Percentiles rank a stretch among this genome's conserved stretches.
Conservation (phyloP, 495 filamentous ascomycete species). For the Penicillium odoratum region DNA sequence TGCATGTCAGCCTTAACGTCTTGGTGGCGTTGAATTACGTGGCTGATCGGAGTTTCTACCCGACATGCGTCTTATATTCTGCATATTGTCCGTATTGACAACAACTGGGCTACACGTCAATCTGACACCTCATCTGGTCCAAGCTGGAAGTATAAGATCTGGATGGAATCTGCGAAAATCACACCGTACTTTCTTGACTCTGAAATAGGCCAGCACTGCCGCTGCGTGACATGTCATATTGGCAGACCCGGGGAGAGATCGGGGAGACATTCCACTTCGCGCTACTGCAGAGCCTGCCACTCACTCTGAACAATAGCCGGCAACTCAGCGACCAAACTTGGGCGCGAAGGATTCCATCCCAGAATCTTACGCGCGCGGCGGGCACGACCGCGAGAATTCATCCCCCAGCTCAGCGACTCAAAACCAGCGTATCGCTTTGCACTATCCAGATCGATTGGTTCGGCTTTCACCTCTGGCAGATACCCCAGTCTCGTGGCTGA, state of each 20-base stretch:
- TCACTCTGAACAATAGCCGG: conserved; percentile 42
- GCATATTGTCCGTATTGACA: too few relatives aligned
- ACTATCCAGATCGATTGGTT: conserved; percentile 28
- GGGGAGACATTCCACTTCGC: too few relatives aligned
- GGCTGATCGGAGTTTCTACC: not conserved
- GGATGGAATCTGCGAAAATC: not conserved
- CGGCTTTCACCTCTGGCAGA: conserved; percentile 52
- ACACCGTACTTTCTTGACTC: conserved; percentile 5
- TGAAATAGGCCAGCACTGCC: not conserved
- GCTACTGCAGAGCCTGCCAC: conserved; percentile 19
- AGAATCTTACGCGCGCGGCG: conserved; percentile 59
- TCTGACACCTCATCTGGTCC: not conserved
- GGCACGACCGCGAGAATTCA: conserved; percentile 59
- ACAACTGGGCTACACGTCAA: not conserved
- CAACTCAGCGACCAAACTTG: conserved; percentile 51
- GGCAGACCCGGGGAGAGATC: too few relatives aligned
- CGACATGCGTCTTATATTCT: not conserved
- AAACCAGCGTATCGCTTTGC: conserved; percentile 35
- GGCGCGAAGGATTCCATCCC: conserved; percentile 57
- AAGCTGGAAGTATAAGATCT: conserved; percentile 12
- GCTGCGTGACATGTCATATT: not conserved
- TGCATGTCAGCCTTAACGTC: not conserved
- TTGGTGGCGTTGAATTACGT: not conserved
- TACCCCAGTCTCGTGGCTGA: conserved; percentile 60
- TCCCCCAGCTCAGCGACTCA: conserved; percentile 47